Base-by-base conservation (phyloP, 1,139 yeast species). In the Fermentozyma sake region DNA sequence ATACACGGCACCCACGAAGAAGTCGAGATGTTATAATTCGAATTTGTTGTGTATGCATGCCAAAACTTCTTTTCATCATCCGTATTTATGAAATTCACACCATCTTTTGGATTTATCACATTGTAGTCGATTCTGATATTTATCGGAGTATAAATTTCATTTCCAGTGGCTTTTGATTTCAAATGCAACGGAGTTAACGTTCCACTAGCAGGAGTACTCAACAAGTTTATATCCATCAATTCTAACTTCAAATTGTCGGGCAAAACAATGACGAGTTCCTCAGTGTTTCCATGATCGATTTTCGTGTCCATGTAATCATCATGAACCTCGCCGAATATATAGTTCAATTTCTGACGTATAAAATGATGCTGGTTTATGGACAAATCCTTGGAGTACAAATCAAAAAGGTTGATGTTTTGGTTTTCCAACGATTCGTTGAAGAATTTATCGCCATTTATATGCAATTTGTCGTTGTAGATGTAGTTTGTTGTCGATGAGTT, bases 1-100 rank as follows among this genome's bases (percentile, higher is more conserved):
- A 91, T 69, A 49, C 98, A 93, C 0, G 99, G 99, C 25, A 91
- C 83, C 98, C 99, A 93, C 12, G 87, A 80, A 2, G 96, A 84
- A 0, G 97, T 84, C 9, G 94, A 76, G 6, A 83, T 69, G 12
- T 87, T 87, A 26, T 77, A 60, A 15, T 86, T 89, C 3, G 85
- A 68, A 47, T 91, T 89, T 1, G 76, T 68, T 0, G 98, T 89
- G 52, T 82, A 87, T 2, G 85, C 94, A 47, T 84, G 95, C 94
- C 96, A 87, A 22, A 37, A 35, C 23, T 54, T 53, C 28, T 51
- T 62, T 16, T 62, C 64, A 4, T 55, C 46, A 20, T 53, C 53
- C 6, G 50, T 43, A 12, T 86, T 82, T 19, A 79, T 72, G 50
- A 91, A 93, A 31, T 71, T 69, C 14, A 93, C 58, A 2, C 99